phyloP scores from a whole-genome alignment of 306 rosid species.

The Mimosa bimucronata region DNA sequence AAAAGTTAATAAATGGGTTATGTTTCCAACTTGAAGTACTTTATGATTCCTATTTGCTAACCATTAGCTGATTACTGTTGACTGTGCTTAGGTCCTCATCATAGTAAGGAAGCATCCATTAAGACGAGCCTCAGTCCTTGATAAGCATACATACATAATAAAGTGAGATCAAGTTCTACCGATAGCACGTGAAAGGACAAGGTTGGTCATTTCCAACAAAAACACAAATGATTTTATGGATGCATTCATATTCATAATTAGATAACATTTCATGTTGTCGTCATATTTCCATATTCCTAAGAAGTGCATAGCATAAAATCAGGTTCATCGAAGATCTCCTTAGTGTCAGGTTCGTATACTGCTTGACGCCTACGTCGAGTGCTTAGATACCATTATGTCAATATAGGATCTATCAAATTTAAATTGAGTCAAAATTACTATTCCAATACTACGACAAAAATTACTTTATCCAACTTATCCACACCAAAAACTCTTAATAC shows the following conservation, averaged over 20 bases:
- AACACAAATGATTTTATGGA: slow-evolving; percentile 8
- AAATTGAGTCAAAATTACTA: slow-evolving; percentile 31
- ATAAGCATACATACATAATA: not conserved
- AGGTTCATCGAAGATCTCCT: slow-evolving; percentile 18
- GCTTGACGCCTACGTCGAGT: not conserved
- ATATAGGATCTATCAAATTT: slow-evolving; percentile 17
- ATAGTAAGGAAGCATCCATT: not conserved
- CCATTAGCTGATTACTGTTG: slow-evolving; percentile 8
- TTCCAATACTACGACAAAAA: no score
- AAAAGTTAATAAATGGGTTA: not conserved
- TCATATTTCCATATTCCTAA: not conserved
- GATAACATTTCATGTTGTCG: slow-evolving; percentile 16
- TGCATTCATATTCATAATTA: not conserved
- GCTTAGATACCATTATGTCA: slow-evolving; percentile 3
- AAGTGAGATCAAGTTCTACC: slow-evolving; percentile 23
- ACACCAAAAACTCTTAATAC: slow-evolving; percentile 12
- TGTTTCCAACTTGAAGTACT: slow-evolving; percentile 15
- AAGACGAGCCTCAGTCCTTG: not conserved
- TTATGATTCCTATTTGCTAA: not conserved
- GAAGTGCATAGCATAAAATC: slow-evolving; percentile 13
- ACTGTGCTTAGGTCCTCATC: not conserved
- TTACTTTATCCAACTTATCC: slow-evolving; percentile 23
- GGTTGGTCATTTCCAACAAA: slow-evolving; percentile 13
- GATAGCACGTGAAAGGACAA: slow-evolving; percentile 19
- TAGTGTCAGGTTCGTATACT: not conserved